Conservation (phyloP, 306 rosid genomes). For the Casuarina glauca region DNA sequence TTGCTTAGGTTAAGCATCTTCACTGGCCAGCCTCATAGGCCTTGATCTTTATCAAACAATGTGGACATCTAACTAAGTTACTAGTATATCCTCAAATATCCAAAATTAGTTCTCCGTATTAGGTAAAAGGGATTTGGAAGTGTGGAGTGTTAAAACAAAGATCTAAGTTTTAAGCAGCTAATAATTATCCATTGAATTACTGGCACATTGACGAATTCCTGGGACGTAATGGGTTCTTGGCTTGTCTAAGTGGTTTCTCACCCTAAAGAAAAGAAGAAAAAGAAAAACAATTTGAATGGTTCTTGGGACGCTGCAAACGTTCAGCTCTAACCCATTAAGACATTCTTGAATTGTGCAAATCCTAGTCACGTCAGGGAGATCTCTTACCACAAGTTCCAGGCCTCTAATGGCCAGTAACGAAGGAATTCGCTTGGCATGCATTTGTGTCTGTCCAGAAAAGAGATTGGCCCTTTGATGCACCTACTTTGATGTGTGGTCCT, state of each 20-base stretch:
- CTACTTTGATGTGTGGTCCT: conserved; percentile 10
- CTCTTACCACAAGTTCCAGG: conserved; percentile 21
- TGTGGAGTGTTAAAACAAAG: background rate
- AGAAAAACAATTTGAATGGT: background rate
- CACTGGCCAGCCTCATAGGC: too few relatives aligned
- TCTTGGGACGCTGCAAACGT: background rate
- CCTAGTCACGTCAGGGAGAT: conserved; percentile 32
- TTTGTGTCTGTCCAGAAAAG: conserved; percentile 30
- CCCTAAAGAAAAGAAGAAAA: background rate
- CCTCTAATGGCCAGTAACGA: conserved; percentile 16
- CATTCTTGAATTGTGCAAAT: conserved; percentile 27
- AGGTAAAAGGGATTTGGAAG: too few relatives aligned
- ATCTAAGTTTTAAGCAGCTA: background rate
- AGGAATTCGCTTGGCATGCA: conserved; percentile 20
- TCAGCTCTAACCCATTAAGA: background rate
- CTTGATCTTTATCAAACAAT: too few relatives aligned
- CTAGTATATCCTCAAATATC: too few relatives aligned
- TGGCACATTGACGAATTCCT: too few relatives aligned
- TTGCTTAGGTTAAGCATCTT: too few relatives aligned
- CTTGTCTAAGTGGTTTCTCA: background rate
- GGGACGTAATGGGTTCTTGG: too few relatives aligned
- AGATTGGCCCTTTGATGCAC: conserved; percentile 25
- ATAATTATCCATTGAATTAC: too few relatives aligned
- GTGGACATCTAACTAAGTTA: too few relatives aligned
- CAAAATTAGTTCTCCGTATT: too few relatives aligned